These are phyloP conservation scores for Clohesyomyces aquaticus DNA, from an alignment of 495 filamentous ascomycete genomes.

Conservation along the genomic window DNA sequence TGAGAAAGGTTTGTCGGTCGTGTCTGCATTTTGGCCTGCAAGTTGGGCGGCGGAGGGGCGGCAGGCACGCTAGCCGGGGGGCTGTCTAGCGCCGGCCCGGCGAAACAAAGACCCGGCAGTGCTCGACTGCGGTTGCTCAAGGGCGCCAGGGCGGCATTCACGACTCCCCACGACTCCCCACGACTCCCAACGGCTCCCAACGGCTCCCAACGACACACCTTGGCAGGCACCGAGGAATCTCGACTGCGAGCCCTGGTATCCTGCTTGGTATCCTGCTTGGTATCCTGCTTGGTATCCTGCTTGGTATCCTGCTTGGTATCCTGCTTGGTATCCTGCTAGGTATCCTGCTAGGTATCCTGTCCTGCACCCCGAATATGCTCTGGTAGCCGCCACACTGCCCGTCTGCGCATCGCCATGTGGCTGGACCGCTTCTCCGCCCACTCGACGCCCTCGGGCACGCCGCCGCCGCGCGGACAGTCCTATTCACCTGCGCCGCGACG, in stretches of 20 bases:
- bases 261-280: too few relatives aligned
- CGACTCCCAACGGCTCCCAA: too few relatives aligned
- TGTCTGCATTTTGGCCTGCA: constrained; percentile 36
- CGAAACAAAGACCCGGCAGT: constrained; percentile 15
- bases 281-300: too few relatives aligned
- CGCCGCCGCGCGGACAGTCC: constrained; percentile 63
- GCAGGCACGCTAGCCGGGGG: constrained; percentile 10
- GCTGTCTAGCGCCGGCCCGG: constrained; percentile 21
- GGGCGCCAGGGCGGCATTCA: background rate
- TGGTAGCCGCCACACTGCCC: background rate
- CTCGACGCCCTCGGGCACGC: constrained; percentile 65
- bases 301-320: too few relatives aligned
- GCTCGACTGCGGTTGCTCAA: too few relatives aligned
- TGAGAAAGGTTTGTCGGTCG: constrained; percentile 18
- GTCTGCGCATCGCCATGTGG: constrained; percentile 64
- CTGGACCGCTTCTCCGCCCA: constrained; percentile 82
- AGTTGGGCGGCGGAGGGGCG: constrained; percentile 18
- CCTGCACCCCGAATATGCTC: background rate
- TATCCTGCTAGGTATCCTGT: too few relatives aligned
- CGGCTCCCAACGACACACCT: too few relatives aligned
- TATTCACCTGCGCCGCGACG: constrained; percentile 73
- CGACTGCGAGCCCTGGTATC: too few relatives aligned
- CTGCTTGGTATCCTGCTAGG: too few relatives aligned
- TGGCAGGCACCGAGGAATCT: too few relatives aligned
- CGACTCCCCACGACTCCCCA: background rate